Conservation (phyloP, 768 basidiomycete species). For the Erythrobasidium yunnanense region DNA sequence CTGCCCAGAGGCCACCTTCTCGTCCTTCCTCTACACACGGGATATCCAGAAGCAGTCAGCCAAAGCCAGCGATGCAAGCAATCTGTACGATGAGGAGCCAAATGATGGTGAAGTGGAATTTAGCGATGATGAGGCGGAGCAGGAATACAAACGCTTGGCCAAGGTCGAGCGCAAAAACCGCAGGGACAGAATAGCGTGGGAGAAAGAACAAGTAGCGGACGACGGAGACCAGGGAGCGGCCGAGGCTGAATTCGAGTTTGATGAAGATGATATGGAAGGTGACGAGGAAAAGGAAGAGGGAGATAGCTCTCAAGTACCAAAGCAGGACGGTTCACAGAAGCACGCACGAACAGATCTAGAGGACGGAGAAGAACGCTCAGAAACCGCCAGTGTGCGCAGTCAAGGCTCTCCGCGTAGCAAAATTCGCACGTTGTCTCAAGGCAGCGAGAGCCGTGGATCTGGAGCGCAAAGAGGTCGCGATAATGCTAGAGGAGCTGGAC, state of each 20-base stretch:
- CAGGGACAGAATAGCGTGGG: neutral
- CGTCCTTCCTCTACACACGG: conserved; percentile 70
- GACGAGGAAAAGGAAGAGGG: neutral
- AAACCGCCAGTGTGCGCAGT: neutral
- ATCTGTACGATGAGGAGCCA: conserved; percentile 86
- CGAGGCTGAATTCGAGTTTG: conserved; percentile 11
- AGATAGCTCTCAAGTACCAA: no score
- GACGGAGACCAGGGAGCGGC: neutral
- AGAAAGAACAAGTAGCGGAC: neutral
- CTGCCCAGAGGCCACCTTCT: conserved; percentile 54
- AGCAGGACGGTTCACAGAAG: neutral
- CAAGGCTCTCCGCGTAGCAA: neutral
- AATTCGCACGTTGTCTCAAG: neutral
- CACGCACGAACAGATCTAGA: neutral
- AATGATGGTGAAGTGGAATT: conserved; percentile 83
- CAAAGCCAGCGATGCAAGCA: conserved; percentile 89
- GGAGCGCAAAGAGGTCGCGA: neutral
- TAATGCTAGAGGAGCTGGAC: neutral
- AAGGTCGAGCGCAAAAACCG: conserved; percentile 40
- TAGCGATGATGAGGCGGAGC: conserved; percentile 87
- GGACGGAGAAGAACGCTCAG: neutral
- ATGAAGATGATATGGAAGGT: conserved; percentile 16
- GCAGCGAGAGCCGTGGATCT: neutral
- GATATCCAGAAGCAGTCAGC: conserved; percentile 51
- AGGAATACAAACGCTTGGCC: conserved; percentile 53